Evolutionary conservation across 148 eudicot species (phyloP).

Genomic region (Chenopodium berlandieri): DNA sequence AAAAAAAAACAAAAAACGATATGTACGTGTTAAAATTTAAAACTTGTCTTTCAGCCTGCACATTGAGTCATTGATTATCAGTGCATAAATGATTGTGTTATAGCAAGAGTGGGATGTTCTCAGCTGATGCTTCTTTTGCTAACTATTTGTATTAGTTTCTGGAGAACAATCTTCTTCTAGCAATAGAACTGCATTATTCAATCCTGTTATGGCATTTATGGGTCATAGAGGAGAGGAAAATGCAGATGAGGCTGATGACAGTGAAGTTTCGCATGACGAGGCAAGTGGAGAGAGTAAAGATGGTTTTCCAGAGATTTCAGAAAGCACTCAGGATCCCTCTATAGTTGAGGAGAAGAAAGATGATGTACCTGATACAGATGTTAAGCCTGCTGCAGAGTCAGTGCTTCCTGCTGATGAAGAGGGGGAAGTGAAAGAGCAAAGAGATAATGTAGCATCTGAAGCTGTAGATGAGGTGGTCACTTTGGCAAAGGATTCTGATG

Average conservation of each 20-base stretch:
- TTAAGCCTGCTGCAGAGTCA: conserved; percentile 27
- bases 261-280: conserved; percentile 17
- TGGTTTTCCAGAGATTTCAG: conserved; percentile 40
- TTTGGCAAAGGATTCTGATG: conserved; percentile 25
- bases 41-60: neutral
- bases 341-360: conserved; percentile 34
- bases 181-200: conserved; percentile 47
- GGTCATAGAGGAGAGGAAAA: conserved; percentile 60
- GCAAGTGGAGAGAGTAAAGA: conserved; percentile 12
- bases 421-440: conserved; percentile 21
- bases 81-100: neutral
- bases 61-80: neutral
- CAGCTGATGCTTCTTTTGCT: conserved; percentile 11
- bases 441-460: conserved; percentile 11
- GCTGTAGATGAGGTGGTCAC: conserved; percentile 27
- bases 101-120: neutral
- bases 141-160: conserved; percentile 38
- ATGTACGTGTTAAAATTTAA: neutral
- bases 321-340: conserved; percentile 32
- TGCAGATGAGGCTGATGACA: conserved; percentile 27
- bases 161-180: conserved; percentile 63
- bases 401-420: conserved; percentile 25
- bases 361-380: conserved; percentile 31
- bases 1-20: no score
- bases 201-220: conserved; percentile 69